Base-by-base conservation (phyloP, 805 yeast genomes). In the Yarrowia sp. region DNA sequence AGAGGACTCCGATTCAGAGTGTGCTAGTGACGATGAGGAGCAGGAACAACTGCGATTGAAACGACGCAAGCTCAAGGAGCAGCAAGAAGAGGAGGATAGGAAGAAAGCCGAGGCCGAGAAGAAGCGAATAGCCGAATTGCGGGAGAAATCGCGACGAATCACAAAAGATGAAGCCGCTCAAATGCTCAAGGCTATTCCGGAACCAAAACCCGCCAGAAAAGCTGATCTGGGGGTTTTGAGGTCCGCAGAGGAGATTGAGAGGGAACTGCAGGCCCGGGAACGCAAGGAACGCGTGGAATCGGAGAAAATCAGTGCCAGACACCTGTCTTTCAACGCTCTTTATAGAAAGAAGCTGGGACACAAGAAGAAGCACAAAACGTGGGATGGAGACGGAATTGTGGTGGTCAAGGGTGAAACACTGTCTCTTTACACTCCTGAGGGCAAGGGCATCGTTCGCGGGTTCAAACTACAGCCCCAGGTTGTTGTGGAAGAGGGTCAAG, bases 311-410 rank as follows among this genome's bases (percentile, higher is more conserved):
- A 38, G 36, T 17, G 50, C 50, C 39, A 42, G 64, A 43, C 12
- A 42, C 38, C 50, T 40, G 24, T 30, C 40, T 17, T 61, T 46
- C 36, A 61, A 61, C 24, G 85, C 86, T 7, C 83, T 90, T 71
- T 90, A 88, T 83, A 80, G 99, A 40, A 92, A 91, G 75, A 81
- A 82, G 49, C 81, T 94, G 0, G 81, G 79, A 39, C 53, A 46
- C 38, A 44, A 36, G 12, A 91, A 90, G 77, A 92, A 94, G 80
- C 87, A 92, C 76, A 93, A 93, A 75, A 87, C 92, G 0, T 95
- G 99, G 99, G 96, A 91, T 67, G 97, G 96, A 2, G 98, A 95
- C 78, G 98, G 97, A 0, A 77, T 79, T 40, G 78, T 89, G 15
- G 72, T 77, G n/a, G 70, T 70, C 38, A 68, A 65, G 13, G 70